Evolutionary conservation across 1,284 basidiomycete species (phyloP), one percentile per base, ranked within the genome.

Genomic region (Boletus smithii): DNA sequence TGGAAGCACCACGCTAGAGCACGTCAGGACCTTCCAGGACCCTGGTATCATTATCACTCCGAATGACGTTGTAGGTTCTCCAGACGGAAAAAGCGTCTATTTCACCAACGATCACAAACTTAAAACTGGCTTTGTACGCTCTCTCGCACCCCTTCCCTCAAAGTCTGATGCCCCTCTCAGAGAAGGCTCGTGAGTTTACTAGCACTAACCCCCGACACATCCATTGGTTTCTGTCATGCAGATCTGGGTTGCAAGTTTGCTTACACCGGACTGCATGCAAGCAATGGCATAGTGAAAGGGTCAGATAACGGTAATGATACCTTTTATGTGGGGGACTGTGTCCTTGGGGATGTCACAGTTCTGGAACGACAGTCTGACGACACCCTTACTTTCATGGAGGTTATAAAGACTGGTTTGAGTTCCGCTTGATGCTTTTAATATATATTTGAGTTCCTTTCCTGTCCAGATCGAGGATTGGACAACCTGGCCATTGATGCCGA

Each of bases 31-130:
- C 5, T 68, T 87, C 20, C 65, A 73, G 22, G 72, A 83, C 59
- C 71, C 77, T 2, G 18, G 30, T n/a, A 61, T 77, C 8, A 76
- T 91, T 17, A 47, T 74, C 6, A 80, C 84, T 1, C 88, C 88
- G 0, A 90, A 90, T 59, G 83, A 87, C 55, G 54, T 90, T 9
- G 74, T 77, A 4, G 85, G 87, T 16, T 74, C 72, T 27, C 61
- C 76, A 3, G 80, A 85, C 49, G 82, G 83, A 13, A 69, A 73
- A 53, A 76, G 74, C 34, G 78, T 87, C 46, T 80, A 78, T 63
- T 79, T 85, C 57, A 83, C 83, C n/a, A 88, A 88, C 55, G 81
- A 85, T 51, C 70, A 79, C 51, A 69, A 68, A n/a, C 53, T 59
- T n/a, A 83, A 83, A 60, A 64, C 70, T 9, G 76, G 80, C 32